Conservation (phyloP, 2,329 filamentous ascomycete species). For the Phialocephala subalpina region DNA sequence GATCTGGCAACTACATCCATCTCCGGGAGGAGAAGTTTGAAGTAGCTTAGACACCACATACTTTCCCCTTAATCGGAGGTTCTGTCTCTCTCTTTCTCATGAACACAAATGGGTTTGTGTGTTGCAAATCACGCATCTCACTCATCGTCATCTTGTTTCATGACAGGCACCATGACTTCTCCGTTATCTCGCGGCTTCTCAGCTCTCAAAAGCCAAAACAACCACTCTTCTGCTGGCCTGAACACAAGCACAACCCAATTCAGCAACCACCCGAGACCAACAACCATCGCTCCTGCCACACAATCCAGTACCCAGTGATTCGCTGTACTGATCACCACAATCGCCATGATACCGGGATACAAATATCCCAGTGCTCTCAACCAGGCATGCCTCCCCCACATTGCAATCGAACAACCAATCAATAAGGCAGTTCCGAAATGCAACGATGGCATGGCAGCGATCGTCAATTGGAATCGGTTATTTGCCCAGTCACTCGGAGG, state of each 20-base stretch:
- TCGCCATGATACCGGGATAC: neutral
- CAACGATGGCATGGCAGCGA: constrained; percentile 9
- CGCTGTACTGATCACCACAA: constrained; percentile 2
- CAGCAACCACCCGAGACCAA: neutral
- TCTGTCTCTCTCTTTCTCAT: too few species aligned
- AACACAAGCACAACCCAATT: constrained; percentile 6
- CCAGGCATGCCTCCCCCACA: neutral
- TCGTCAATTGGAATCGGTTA: constrained; percentile 3
- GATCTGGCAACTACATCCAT: too few species aligned
- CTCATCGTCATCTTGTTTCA: too few species aligned
- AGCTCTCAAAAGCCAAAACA: neutral
- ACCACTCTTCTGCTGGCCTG: neutral
- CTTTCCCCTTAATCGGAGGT: too few species aligned
- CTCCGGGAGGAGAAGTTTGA: too few species aligned
- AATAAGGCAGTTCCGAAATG: constrained; percentile 6
- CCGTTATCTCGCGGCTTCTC: neutral
- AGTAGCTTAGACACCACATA: too few species aligned
- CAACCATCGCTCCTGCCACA: neutral
- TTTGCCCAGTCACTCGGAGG: constrained; percentile 1
- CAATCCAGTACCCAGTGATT: constrained; percentile 14
- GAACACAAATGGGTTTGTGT: too few species aligned
- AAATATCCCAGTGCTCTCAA: neutral
- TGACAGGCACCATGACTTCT: too few species aligned
- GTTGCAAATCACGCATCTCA: too few species aligned
- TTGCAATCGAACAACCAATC: constrained; percentile 1